A percentile compares a stretch with the other conserved stretches of the same genome.
Conservation (phyloP, 495 filamentous ascomycete species). For the Neurospora hispaniola region DNA sequence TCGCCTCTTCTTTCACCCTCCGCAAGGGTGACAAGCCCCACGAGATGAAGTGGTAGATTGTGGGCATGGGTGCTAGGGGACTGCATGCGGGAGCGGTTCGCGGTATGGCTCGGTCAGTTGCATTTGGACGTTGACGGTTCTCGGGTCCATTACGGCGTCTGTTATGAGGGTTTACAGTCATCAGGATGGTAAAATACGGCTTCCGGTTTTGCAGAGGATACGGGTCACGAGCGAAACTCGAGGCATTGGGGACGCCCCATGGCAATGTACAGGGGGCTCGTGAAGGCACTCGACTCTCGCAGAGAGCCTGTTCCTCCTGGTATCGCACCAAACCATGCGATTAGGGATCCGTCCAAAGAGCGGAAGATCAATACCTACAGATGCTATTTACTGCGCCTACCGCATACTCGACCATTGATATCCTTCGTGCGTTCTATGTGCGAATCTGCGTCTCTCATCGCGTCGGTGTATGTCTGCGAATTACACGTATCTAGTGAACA, state of each 20-base stretch:
- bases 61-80: constrained; percentile 17
- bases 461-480: not conserved
- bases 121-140: constrained; percentile 47
- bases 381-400: not conserved
- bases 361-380: not conserved
- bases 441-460: not conserved
- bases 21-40: constrained; percentile 97
- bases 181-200: constrained; percentile 32
- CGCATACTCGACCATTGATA: not conserved
- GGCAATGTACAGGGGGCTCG: constrained; percentile 15
- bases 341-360: not conserved
- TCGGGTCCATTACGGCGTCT: constrained; percentile 47
- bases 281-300: constrained; percentile 9
- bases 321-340: not conserved
- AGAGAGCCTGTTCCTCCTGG: constrained; percentile 5
- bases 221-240: constrained; percentile 19
- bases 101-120: constrained; percentile 44
- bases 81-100: constrained; percentile 32
- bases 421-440: not conserved
- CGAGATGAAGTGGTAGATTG: constrained; percentile 80
- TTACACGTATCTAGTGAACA: not conserved
- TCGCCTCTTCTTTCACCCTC: constrained; percentile 86
- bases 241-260: constrained; percentile 13
- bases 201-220: constrained; percentile 25
- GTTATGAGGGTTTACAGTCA: constrained; percentile 48